Percentiles rank a stretch among this genome's conserved stretches.
These are phyloP conservation scores for Acephala macrosclerotiorum DNA, from an alignment of 2,329 filamentous ascomycete species.

Conservation along the genomic window DNA sequence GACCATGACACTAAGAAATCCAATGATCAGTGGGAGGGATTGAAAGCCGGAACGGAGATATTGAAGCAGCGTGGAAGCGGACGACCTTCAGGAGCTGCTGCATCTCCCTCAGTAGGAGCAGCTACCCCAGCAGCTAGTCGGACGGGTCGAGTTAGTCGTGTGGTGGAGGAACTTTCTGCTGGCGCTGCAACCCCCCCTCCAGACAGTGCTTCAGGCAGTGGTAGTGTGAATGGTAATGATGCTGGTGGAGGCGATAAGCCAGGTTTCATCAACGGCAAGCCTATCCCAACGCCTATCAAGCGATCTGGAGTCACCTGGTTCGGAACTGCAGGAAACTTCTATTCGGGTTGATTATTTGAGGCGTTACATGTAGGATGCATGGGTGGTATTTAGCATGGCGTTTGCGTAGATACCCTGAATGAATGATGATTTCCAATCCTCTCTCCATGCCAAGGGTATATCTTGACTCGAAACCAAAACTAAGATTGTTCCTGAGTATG, in stretches of 20 bases:
- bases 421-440: not conserved
- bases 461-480: too few species aligned
- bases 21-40: not conserved
- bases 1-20: not conserved
- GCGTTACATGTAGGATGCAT: not conserved
- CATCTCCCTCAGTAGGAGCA: too few species aligned
- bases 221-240: not conserved
- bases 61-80: conserved; percentile 2
- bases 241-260: not conserved
- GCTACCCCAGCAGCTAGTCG: not conserved
- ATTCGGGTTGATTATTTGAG: not conserved
- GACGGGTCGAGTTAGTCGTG: not conserved
- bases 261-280: conserved; percentile 3
- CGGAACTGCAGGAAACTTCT: too few species aligned
- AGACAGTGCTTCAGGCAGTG: not conserved
- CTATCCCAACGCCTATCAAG: not conserved
- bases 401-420: conserved; percentile 7
- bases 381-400: not conserved
- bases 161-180: not conserved
- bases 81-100: not conserved
- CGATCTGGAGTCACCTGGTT: not conserved
- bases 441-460: too few species aligned
- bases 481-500: too few species aligned
- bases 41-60: not conserved
- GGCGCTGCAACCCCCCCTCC: not conserved